These are phyloP conservation scores for Lipomyces mesembrius DNA, from an alignment of 805 yeast genomes.

Conservation along the genomic window DNA sequence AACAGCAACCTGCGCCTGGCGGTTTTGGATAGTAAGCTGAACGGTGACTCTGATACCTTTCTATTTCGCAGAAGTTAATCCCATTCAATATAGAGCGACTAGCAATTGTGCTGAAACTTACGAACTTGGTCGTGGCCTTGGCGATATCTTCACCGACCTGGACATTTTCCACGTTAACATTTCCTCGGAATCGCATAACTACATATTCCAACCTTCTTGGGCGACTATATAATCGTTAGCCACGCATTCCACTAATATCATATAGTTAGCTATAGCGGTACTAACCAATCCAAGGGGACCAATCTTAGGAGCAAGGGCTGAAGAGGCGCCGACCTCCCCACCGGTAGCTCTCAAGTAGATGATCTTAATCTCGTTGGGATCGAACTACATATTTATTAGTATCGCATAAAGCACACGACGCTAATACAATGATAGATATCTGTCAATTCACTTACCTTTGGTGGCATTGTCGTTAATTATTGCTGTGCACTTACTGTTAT, in stretches of 20 bases:
- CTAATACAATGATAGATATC: neutral
- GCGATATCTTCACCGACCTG: conserved; percentile 99
- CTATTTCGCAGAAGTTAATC: conserved; percentile 11
- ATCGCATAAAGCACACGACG: neutral
- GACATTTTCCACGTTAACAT: conserved; percentile 49
- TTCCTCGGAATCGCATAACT: neutral
- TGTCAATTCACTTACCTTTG: conserved; percentile 25
- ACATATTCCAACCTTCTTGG: conserved; percentile 85
- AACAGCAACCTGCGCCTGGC: conserved; percentile 98
- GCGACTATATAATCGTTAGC: conserved; percentile 16
- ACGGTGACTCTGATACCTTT: conserved; percentile 99
- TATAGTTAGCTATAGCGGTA: neutral
- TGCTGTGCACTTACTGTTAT: neutral
- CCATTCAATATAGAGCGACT: neutral
- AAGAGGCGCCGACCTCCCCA: conserved; percentile 99
- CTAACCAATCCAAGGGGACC: conserved; percentile 94
- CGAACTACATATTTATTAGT: conserved; percentile 59
- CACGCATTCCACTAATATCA: neutral
- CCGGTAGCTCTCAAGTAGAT: conserved; percentile 99
- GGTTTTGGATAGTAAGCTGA: conserved; percentile 98
- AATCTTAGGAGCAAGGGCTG: conserved; percentile 99
- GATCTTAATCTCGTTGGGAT: conserved; percentile 97
- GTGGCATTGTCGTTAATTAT: conserved; percentile 28
- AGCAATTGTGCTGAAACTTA: conserved; percentile 2
- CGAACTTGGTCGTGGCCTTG: conserved; percentile 97